phyloP scores from a whole-genome alignment of 2,329 filamentous ascomycete species.

The Exophiala dermatitidis region DNA sequence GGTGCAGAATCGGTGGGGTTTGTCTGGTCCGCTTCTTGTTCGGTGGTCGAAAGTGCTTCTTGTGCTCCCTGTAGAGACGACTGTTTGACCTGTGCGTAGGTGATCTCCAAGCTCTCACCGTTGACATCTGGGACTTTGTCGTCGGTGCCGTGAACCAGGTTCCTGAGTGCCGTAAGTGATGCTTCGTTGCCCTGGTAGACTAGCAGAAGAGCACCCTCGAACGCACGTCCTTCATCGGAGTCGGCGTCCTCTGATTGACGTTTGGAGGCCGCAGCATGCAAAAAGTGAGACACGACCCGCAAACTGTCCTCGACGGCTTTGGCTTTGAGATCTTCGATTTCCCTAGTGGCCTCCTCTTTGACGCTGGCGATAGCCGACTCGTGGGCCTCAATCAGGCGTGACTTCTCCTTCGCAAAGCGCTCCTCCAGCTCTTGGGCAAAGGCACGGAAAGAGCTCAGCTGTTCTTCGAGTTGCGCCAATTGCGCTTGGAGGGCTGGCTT shows the following conservation, averaged over 20 bases:
- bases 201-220: slow-evolving; percentile 56
- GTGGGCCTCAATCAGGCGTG: slow-evolving; percentile 48
- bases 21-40: slow-evolving; percentile 38
- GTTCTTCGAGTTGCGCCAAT: slow-evolving; percentile 53
- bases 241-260: slow-evolving; percentile 53
- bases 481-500: slow-evolving; percentile 54
- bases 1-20: slow-evolving; percentile 39
- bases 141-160: slow-evolving; percentile 53
- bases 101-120: slow-evolving; percentile 46
- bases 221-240: slow-evolving; percentile 52
- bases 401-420: slow-evolving; percentile 50
- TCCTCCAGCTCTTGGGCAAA: slow-evolving; percentile 54
- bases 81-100: slow-evolving; percentile 49
- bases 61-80: slow-evolving; percentile 40
- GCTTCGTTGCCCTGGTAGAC: slow-evolving; percentile 57
- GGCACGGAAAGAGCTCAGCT: slow-evolving; percentile 53
- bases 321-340: slow-evolving; percentile 42
- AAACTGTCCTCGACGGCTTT: slow-evolving; percentile 49
- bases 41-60: slow-evolving; percentile 23
- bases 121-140: slow-evolving; percentile 54
- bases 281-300: slow-evolving; percentile 54
- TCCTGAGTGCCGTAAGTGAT: slow-evolving; percentile 53
- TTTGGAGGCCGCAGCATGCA: slow-evolving; percentile 55
- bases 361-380: slow-evolving; percentile 49
- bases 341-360: slow-evolving; percentile 44